Percentiles rank a stretch among this genome's conserved stretches.
phyloP scores from a whole-genome alignment of 768 basidiomycete species.

The Punctularia strigosozonata region DNA sequence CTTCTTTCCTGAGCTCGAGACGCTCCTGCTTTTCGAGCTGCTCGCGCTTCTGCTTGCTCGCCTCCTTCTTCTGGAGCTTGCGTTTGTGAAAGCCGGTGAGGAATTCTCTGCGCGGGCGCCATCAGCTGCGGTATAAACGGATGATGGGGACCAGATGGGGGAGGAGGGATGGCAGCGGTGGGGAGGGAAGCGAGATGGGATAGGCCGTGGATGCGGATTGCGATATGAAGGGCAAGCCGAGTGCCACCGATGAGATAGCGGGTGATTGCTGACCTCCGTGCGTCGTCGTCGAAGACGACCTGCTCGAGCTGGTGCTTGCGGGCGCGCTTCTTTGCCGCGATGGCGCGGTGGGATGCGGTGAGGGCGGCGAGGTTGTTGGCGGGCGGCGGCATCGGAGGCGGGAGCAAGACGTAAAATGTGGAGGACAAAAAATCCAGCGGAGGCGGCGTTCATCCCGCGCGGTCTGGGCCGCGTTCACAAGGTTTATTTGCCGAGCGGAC shows the following conservation, averaged over 20 bases:
- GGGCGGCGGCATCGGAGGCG: conserved; percentile 3
- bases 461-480: no score
- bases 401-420: not conserved
- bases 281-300: conserved; percentile 79
- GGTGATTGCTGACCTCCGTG: no score
- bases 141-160: no score
- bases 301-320: conserved; percentile 63
- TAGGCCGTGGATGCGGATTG: no score
- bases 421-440: no score
- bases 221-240: no score
- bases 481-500: no score
- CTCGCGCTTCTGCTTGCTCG: conserved; percentile 56
- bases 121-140: no score
- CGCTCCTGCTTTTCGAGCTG: conserved; percentile 71
- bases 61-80: conserved; percentile 76
- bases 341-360: conserved; percentile 49
- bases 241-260: no score
- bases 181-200: no score
- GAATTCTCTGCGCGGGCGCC: conserved; percentile 80
- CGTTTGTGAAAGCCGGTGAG: conserved; percentile 91
- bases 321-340: conserved; percentile 57
- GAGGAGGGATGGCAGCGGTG: no score
- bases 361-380: conserved; percentile 39
- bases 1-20: conserved; percentile 68
- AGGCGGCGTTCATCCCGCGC: no score